These are phyloP conservation scores for Atalantia buxifolia DNA, from an alignment of 345 rosid genomes.

Conservation along the genomic window DNA sequence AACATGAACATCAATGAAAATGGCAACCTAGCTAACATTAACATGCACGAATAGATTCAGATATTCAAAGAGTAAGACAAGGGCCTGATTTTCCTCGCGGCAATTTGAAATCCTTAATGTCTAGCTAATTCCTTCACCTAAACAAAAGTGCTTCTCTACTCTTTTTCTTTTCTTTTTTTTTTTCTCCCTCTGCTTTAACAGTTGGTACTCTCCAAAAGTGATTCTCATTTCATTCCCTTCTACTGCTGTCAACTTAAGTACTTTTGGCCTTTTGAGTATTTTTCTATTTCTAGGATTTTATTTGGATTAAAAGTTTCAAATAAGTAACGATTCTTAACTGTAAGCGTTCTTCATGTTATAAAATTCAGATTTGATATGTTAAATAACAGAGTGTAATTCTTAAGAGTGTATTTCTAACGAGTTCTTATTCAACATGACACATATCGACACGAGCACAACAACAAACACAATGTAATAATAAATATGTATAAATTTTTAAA, in stretches of 20 bases:
- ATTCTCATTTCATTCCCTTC: not conserved
- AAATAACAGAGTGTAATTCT: no score
- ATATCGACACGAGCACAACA: no score
- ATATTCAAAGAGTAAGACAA: conserved; percentile 14
- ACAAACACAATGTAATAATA: no score
- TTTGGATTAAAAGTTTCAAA: not conserved
- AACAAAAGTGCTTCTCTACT: not conserved
- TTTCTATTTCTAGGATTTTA: not conserved
- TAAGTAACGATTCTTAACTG: not conserved
- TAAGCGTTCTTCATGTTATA: no score
- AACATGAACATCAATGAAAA: conserved; percentile 24
- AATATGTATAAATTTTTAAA: no score
- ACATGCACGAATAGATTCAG: not conserved
- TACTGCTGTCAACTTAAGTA: not conserved
- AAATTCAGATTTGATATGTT: no score
- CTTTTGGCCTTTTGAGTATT: not conserved
- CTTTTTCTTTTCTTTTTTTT: not conserved
- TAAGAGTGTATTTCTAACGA: no score
- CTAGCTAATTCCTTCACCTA: not conserved
- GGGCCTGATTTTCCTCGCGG: conserved; percentile 19
- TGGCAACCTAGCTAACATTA: conserved; percentile 4
- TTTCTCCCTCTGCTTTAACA: not conserved
- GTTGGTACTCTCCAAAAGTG: not conserved
- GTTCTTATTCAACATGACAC: no score
- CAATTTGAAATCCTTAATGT: no score